Conservation (phyloP, 257 asterid genomes). For the Coffea canephora region DNA sequence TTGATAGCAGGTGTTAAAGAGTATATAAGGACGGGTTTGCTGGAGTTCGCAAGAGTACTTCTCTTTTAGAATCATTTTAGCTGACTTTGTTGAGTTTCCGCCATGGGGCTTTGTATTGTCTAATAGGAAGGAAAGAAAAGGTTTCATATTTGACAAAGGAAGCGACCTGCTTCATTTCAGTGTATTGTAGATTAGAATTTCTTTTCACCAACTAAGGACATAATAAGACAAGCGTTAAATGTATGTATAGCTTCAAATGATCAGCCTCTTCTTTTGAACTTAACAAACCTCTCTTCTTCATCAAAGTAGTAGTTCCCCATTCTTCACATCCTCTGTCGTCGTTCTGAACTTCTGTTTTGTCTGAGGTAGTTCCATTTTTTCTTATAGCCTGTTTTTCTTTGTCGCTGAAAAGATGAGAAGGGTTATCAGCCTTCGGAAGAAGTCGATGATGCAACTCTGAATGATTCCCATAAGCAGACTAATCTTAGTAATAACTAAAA, state of each 20-base stretch:
- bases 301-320: background rate
- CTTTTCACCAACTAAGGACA: constrained; percentile 12
- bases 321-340: background rate
- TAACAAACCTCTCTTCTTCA: background rate
- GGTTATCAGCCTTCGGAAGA: background rate
- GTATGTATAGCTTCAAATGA: constrained; percentile 31
- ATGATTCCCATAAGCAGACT: background rate
- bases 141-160: constrained; percentile 15
- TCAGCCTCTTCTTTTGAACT: background rate
- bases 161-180: constrained; percentile 30
- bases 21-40: constrained; percentile 17
- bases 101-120: constrained; percentile 21
- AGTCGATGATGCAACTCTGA: background rate
- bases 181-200: constrained; percentile 42
- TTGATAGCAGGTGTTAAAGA: constrained; percentile 19
- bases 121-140: constrained; percentile 19
- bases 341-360: background rate
- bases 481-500: background rate
- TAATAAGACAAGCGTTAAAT: constrained; percentile 23
- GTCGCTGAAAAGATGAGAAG: background rate
- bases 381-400: background rate
- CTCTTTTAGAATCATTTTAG: constrained; percentile 27
- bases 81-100: constrained; percentile 22
- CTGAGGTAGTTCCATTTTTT: background rate
- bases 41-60: constrained; percentile 15